phyloP scores from a whole-genome alignment of 805 yeast genomes.

The Wickerhamiella bombiphila region DNA sequence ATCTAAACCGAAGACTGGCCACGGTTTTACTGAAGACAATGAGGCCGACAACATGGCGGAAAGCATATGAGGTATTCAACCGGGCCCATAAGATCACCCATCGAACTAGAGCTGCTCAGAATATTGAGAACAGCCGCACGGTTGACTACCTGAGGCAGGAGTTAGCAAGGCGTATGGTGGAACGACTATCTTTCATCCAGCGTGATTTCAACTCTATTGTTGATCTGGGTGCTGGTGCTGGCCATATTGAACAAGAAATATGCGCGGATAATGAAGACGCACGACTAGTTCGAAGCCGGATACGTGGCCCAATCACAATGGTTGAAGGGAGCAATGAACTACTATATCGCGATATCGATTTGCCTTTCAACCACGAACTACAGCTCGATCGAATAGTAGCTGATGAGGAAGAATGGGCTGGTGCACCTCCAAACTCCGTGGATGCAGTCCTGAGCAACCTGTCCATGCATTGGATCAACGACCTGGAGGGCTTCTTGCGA shows the following conservation, averaged over 20 bases:
- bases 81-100: slow-evolving; percentile 48
- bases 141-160: slow-evolving; percentile 66
- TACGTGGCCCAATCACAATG: slow-evolving; percentile 38
- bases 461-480: slow-evolving; percentile 75
- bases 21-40: no score
- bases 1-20: no score
- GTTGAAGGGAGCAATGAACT: slow-evolving; percentile 45
- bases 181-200: slow-evolving; percentile 58
- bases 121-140: slow-evolving; percentile 34
- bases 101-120: slow-evolving; percentile 35
- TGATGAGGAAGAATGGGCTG: slow-evolving; percentile 45
- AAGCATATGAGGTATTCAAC: slow-evolving; percentile 40
- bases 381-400: slow-evolving; percentile 37
- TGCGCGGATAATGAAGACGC: slow-evolving; percentile 36
- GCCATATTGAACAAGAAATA: slow-evolving; percentile 37
- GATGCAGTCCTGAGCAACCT: slow-evolving; percentile 65
- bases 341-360: slow-evolving; percentile 37
- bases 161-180: slow-evolving; percentile 57
- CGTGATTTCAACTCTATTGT: slow-evolving; percentile 44
- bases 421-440: slow-evolving; percentile 28
- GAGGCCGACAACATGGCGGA: background rate
- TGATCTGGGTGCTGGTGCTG: slow-evolving; percentile 64
- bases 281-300: slow-evolving; percentile 35
- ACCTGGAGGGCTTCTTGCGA: slow-evolving; percentile 50
- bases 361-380: slow-evolving; percentile 30